A percentile compares a stretch with the other conserved stretches of the same genome.
These are phyloP conservation scores for Teunomyces kruisii DNA, from an alignment of 805 yeast species.

Conservation along the genomic window DNA sequence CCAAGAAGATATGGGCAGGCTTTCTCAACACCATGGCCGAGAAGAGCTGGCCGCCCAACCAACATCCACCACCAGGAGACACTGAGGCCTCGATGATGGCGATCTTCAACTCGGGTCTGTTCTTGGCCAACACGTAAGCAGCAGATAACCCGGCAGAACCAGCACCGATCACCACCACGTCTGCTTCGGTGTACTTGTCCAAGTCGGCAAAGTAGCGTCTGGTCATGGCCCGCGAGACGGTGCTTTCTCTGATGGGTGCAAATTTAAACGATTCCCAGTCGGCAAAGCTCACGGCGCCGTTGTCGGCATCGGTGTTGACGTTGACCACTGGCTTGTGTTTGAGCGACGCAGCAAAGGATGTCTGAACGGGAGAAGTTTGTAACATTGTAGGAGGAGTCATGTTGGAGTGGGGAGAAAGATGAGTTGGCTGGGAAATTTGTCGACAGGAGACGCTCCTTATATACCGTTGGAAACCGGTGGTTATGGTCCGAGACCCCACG, in stretches of 20 bases:
- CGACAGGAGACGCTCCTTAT: neutral
- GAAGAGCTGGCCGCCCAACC: slow-evolving; percentile 75
- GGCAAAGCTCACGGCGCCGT: slow-evolving; percentile 31
- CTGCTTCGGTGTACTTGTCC: slow-evolving; percentile 73
- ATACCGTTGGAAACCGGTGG: neutral
- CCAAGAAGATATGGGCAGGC: slow-evolving; percentile 70
- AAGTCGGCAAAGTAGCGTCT: slow-evolving; percentile 68
- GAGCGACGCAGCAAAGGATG: neutral
- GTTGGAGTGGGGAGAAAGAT: slow-evolving; percentile 1
- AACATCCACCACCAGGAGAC: slow-evolving; percentile 80
- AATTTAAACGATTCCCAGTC: slow-evolving; percentile 71
- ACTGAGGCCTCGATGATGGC: slow-evolving; percentile 74
- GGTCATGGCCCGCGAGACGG: slow-evolving; percentile 81
- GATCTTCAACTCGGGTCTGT: slow-evolving; percentile 73
- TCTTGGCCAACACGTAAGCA: slow-evolving; percentile 69
- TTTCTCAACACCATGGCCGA: slow-evolving; percentile 79
- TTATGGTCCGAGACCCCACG: neutral
- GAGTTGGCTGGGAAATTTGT: too few species aligned
- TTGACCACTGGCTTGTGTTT: slow-evolving; percentile 5
- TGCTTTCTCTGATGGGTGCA: slow-evolving; percentile 73
- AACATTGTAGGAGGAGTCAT: slow-evolving; percentile 39
- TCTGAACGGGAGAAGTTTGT: slow-evolving; percentile 19
- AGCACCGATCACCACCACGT: slow-evolving; percentile 74
- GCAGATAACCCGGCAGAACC: slow-evolving; percentile 77
- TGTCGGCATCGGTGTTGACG: slow-evolving; percentile 20